Evolutionary conservation across 192 early-diverging fungal species (phyloP), one percentile per base, ranked within the genome.

Genomic region (Backusella australiensis): DNA sequence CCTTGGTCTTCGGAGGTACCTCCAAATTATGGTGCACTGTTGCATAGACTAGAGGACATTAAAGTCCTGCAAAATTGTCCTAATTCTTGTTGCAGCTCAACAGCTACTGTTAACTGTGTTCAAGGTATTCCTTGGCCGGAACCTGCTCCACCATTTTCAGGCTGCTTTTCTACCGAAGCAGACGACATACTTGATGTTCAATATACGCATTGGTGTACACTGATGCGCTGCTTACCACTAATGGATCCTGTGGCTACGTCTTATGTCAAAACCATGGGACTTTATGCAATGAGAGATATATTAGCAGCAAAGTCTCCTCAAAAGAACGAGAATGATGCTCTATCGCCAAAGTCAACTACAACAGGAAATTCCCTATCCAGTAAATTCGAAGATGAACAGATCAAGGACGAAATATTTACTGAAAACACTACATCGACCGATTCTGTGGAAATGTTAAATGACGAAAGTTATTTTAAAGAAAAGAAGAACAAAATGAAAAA

Each of bases 151-250:
- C 19, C 23, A 8, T 63, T 63, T 29, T 63, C 56, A 63, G 9
- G 23, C 26, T 63, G 56, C 23, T 63, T 26, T 63, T 63, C 56
- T 63, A 63, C 7, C 1, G 26, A 66, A n/a, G 12, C 36, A 35
- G 56, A 23, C 21, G 41, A 21, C 9, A 34, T 56, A 34, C 42
- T 75, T 2, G 49, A 69, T 17, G 35, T 34, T 23, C 67, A 69
- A 32, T 76, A 76, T 70, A 46, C 52, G 15, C 68, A 76, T 32
- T 76, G 75, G 75, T 76, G 75, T 42, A 70, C 68, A n/a, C 34
- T 76, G 9, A 46, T 76, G 75, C 41, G 67, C 11, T 76, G 75
- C 15, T 41, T 76, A 26, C 75, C 75, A n/a, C 23, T 69, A 2
- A 42, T 76, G 68, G 75, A 76, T 34, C n/a, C 75, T 34, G 44